These are phyloP conservation scores for Sodiomyces alkalinus DNA, from an alignment of 2,329 filamentous ascomycete species.

Conservation along the genomic window DNA sequence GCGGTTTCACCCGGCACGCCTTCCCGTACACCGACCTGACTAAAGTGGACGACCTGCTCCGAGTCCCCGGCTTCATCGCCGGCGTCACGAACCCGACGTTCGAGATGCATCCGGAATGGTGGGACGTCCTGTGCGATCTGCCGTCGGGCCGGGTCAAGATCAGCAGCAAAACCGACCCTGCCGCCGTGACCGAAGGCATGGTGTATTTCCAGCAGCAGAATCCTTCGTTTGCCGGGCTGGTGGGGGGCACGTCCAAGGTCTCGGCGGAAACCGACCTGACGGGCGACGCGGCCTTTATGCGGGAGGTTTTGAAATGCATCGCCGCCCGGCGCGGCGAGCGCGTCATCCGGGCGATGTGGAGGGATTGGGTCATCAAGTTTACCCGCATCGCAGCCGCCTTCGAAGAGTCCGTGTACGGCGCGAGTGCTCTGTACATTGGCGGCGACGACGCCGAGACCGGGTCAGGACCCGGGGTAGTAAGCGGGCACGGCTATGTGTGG, in stretches of 20 bases:
- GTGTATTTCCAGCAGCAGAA: slow-evolving; percentile 78
- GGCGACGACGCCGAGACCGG: slow-evolving; percentile 52
- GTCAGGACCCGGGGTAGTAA: slow-evolving; percentile 42
- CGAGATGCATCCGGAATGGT: slow-evolving; percentile 91
- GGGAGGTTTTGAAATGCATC: slow-evolving; percentile 70
- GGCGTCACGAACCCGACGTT: slow-evolving; percentile 97
- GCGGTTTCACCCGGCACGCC: slow-evolving; percentile 88
- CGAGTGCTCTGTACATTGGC: slow-evolving; percentile 75
- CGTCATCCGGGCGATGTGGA: slow-evolving; percentile 82
- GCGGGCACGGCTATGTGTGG: slow-evolving; percentile 93
- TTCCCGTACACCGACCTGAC: slow-evolving; percentile 97
- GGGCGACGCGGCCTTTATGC: slow-evolving; percentile 81
- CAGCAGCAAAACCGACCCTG: slow-evolving; percentile 70
- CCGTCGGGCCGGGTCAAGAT: slow-evolving; percentile 90
- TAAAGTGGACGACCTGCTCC: slow-evolving; percentile 91
- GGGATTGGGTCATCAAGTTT: slow-evolving; percentile 88
- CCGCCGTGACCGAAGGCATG: slow-evolving; percentile 70
- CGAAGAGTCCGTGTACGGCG: slow-evolving; percentile 89
- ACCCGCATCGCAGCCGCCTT: slow-evolving; percentile 85
- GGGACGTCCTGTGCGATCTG: slow-evolving; percentile 90
- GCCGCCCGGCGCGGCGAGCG: slow-evolving; percentile 76
- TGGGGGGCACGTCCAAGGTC: slow-evolving; percentile 24
- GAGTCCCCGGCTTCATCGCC: slow-evolving; percentile 93
- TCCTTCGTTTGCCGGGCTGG: slow-evolving; percentile 34
- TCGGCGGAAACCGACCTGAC: slow-evolving; percentile 49